Evolutionary conservation across 1,284 basidiomycete genomes (phyloP).

Genomic region (Mycena citricolor): DNA sequence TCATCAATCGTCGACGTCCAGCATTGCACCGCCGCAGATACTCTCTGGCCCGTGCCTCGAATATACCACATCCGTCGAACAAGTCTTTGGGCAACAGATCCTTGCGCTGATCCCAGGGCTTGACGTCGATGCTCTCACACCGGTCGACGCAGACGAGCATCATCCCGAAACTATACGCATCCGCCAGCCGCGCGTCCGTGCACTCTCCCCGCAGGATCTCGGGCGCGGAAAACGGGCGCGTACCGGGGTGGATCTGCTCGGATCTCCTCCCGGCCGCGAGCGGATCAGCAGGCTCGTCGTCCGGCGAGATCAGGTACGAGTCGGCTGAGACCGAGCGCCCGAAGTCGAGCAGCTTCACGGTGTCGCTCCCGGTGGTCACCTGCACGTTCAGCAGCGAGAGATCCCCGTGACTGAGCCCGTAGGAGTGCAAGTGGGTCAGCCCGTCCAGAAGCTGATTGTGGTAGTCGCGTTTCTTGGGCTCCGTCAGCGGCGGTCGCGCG

Average conservation of each 20-base stretch:
- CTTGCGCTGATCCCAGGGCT: conserved; percentile 75
- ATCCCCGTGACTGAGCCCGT: conserved; percentile 75
- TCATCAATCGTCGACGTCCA: conserved; percentile 53
- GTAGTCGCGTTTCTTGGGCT: conserved; percentile 64
- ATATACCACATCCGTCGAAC: conserved; percentile 61
- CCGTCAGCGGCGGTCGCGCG: conserved; percentile 48
- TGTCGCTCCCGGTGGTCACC: conserved; percentile 60
- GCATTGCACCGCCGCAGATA: conserved; percentile 61
- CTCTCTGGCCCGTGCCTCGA: conserved; percentile 54
- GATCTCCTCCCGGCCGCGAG: conserved; percentile 48
- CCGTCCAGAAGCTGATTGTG: conserved; percentile 80
- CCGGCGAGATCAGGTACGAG: conserved; percentile 58
- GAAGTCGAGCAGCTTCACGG: conserved; percentile 80
- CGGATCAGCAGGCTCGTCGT: conserved; percentile 63
- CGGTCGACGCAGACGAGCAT: conserved; percentile 75
- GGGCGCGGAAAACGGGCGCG: conserved; percentile 77
- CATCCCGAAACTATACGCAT: conserved; percentile 84
- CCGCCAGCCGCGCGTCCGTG: conserved; percentile 71
- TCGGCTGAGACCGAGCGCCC: conserved; percentile 74
- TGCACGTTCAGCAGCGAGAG: conserved; percentile 77
- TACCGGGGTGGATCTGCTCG: conserved; percentile 80
- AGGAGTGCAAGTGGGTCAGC: conserved; percentile 73
- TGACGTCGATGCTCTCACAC: conserved; percentile 69
- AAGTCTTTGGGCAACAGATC: conserved; percentile 64
- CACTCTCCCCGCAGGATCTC: conserved; percentile 79